phyloP scores from a whole-genome alignment of 2,329 filamentous ascomycete genomes.

The Anthostomella pinea region DNA sequence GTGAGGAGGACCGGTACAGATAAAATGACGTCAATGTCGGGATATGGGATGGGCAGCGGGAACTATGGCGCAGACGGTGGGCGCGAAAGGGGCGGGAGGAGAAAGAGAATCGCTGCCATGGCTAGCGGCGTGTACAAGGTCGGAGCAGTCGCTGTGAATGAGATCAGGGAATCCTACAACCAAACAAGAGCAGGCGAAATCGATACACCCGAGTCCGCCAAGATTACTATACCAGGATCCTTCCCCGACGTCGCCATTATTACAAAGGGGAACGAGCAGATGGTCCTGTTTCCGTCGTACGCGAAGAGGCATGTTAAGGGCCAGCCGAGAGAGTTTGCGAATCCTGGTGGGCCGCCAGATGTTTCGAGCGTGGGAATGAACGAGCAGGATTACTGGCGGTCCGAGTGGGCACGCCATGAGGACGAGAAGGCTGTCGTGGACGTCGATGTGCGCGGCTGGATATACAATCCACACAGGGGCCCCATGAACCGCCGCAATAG shows the following conservation, averaged over 20 bases:
- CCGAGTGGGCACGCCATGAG: constrained; percentile 76
- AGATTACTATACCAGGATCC: constrained; percentile 63
- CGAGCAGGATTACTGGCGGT: constrained; percentile 72
- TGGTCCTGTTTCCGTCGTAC: constrained; percentile 95
- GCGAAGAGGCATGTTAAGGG: constrained; percentile 66
- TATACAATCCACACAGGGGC: constrained; percentile 81
- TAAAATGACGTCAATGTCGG: constrained; percentile 34
- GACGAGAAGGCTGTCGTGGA: constrained; percentile 85
- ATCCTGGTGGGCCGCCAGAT: constrained; percentile 37
- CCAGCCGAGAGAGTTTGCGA: constrained; percentile 28
- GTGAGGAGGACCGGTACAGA: constrained; percentile 23
- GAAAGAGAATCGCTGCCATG: constrained; percentile 71
- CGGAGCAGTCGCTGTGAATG: constrained; percentile 55
- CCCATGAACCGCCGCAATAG: constrained; percentile 86
- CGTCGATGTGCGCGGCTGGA: constrained; percentile 93
- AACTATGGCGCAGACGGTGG: constrained; percentile 36
- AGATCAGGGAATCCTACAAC: constrained; percentile 58
- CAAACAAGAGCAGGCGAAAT: constrained; percentile 45
- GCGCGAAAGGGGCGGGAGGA: constrained; percentile 65
- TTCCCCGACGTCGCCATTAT: constrained; percentile 85
- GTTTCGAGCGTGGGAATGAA: constrained; percentile 43
- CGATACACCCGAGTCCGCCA: constrained; percentile 32
- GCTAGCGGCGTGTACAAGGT: constrained; percentile 56
- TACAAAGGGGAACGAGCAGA: constrained; percentile 78
- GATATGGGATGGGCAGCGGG: constrained; percentile 33